Conservation (phyloP, 2,329 filamentous ascomycete species). For the Fusarium sp. region DNA sequence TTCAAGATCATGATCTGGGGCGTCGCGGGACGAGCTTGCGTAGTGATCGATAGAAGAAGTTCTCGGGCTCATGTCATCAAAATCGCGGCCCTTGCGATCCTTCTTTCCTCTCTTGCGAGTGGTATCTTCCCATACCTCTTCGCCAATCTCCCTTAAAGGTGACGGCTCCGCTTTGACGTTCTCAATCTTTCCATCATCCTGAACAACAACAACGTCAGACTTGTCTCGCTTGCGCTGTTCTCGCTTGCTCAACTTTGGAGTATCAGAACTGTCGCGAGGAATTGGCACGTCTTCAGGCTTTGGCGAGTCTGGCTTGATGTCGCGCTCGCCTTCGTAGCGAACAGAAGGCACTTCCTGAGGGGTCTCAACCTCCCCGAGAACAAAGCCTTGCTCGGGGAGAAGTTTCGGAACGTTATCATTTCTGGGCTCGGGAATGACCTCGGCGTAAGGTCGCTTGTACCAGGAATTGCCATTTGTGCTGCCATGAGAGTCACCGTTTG, state of each 20-base stretch:
- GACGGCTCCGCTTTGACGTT: constrained; percentile 32
- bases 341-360: constrained; percentile 48
- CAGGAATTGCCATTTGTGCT: constrained; percentile 53
- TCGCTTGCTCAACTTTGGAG: constrained; percentile 48
- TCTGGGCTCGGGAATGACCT: constrained; percentile 59
- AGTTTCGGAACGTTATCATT: constrained; percentile 44
- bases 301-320: constrained; percentile 14
- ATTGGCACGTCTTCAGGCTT: constrained; percentile 36
- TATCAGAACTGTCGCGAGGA: constrained; percentile 44
- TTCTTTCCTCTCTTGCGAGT: constrained; percentile 51
- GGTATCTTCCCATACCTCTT: constrained; percentile 45
- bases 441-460: constrained; percentile 63
- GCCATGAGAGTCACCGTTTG: constrained; percentile 46
- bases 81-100: constrained; percentile 45
- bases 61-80: constrained; percentile 39
- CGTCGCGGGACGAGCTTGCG: constrained; percentile 36
- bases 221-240: constrained; percentile 58
- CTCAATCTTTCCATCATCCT: constrained; percentile 40
- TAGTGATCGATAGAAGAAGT: constrained; percentile 48
- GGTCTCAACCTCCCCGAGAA: constrained; percentile 62
- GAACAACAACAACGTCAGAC: constrained; percentile 45
- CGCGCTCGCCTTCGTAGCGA: constrained; percentile 31
- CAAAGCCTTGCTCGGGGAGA: constrained; percentile 55
- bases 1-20: constrained; percentile 18
- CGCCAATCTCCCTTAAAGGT: constrained; percentile 31